Conservation (phyloP, 352 stramenopile genomes). For the Globisporangium paroecandrum region DNA sequence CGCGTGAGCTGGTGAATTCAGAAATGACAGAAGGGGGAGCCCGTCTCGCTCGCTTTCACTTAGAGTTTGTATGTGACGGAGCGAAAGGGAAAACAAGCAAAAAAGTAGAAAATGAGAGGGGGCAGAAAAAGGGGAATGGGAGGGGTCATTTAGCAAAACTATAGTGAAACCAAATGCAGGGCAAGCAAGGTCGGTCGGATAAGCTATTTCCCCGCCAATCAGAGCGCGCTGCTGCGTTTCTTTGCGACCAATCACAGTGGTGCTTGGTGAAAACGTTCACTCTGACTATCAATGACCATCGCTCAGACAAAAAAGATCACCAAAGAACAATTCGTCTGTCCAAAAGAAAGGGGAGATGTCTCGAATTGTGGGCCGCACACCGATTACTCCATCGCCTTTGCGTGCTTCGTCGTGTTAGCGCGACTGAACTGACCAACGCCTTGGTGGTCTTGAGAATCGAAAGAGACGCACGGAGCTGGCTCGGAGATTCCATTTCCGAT, state of each 20-base stretch:
- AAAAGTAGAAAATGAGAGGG: background rate
- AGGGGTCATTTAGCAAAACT: background rate
- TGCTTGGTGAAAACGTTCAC: conserved; percentile 1
- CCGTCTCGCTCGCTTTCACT: background rate
- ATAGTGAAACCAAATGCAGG: conserved; percentile 9
- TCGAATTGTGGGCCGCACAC: conserved; percentile 1
- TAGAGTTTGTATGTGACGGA: conserved; percentile 4
- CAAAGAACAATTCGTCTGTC: background rate
- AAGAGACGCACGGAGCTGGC: background rate
- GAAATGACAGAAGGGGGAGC: background rate
- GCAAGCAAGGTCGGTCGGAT: background rate
- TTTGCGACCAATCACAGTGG: conserved; percentile 10
- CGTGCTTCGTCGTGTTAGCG: background rate
- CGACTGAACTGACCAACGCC: background rate
- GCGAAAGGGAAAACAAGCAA: background rate
- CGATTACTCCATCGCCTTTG: conserved; percentile 2
- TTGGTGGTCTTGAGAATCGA: too few species aligned
- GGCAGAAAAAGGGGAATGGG: background rate
- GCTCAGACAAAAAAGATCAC: conserved; percentile 6
- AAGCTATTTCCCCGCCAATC: conserved; percentile 3
- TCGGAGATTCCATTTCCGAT: background rate
- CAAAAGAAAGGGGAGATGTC: background rate
- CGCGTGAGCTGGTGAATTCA: conserved; percentile 8
- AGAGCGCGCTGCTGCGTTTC: background rate
- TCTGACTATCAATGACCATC: background rate